Percentiles rank a stretch among this genome's conserved stretches.
Conservation (phyloP, 768 basidiomycete genomes). For the Pulveroboletus sp. region DNA sequence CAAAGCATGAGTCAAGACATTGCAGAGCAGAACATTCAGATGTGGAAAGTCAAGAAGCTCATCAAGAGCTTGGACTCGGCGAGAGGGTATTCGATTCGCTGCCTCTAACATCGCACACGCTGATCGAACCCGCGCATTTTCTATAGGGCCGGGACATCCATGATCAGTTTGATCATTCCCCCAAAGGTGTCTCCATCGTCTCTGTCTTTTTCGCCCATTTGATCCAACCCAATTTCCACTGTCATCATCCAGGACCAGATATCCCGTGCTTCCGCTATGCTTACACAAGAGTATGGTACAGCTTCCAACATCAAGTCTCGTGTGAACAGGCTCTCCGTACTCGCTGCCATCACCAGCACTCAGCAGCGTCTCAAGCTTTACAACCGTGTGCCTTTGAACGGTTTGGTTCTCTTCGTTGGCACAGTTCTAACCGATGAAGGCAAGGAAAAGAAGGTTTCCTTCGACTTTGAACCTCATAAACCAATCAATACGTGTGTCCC, state of each 20-base stretch:
- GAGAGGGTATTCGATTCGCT: constrained; percentile 30
- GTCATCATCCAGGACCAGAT: constrained; percentile 72
- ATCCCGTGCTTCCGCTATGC: constrained; percentile 89
- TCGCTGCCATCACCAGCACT: constrained; percentile 97
- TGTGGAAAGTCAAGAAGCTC: constrained; percentile 99
- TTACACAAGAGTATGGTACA: constrained; percentile 97
- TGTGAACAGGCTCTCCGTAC: constrained; percentile 94
- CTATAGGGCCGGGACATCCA: constrained; percentile 86
- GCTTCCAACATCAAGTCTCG: constrained; percentile 99
- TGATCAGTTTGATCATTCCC: constrained; percentile 97
- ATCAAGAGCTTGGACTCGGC: constrained; percentile 96
- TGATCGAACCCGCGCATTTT: constrained; percentile 21
- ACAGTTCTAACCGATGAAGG: constrained; percentile 98
- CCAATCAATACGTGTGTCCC: constrained; percentile 90
- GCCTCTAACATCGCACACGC: not conserved
- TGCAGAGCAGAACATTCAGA: constrained; percentile 94
- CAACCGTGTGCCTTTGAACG: constrained; percentile 93
- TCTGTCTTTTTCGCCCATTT: constrained; percentile 3
- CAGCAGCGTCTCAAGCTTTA: constrained; percentile 97
- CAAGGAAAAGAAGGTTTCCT: constrained; percentile 98
- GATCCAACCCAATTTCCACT: not conserved
- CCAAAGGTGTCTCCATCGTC: constrained; percentile 60
- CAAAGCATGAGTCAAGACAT: constrained; percentile 74
- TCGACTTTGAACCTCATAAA: constrained; percentile 98
- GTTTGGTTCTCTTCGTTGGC: constrained; percentile 95